Evolutionary conservation across 352 stramenopile species (phyloP), one percentile per base, ranked within the genome.

Genomic region (Peronospora destructor): DNA sequence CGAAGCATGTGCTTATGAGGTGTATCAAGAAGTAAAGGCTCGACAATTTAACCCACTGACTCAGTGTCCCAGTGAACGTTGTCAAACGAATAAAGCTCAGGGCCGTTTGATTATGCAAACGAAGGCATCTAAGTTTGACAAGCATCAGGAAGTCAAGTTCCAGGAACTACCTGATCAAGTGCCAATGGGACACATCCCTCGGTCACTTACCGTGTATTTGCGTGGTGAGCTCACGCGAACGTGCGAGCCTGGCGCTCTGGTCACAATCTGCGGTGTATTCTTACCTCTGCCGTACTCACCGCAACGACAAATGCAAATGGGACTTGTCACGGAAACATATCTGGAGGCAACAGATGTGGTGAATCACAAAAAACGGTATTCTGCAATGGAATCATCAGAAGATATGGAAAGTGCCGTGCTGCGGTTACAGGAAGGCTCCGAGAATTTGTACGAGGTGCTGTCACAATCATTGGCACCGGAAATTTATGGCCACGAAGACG

Each of bases 401-500:
- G 71, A 77, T 3, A 92, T 95, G 78, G 80, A 93, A 44, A 81
- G 73, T 30, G 77, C 71, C 0, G 76, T 94, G 35, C 35, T 88
- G 17, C 57, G 63, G 26, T 71, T 91, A 5, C 80, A 91, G 38
- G 76, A 94, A 49, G 71, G 63, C 3, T 42, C 58, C 1, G 63
- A 56, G 13, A 87, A 91, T 59, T 69, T 95, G 70, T 98, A 99
- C 49, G 88, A 95, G 10, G 80, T 93, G 49, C 66, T 99, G 2
- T 94, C 95, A 5, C 75, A 88, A 47, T 96, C 85, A 11, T 96
- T 99, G 63, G 97, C 97, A 12, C 97, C 97, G 0, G 96, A 99
- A 80, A 99, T 99, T 45, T 99, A 97, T 71, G 97, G 97, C 4
- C 95, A 99, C 56, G 94, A 98, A 43, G 95, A 99, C 71, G 96